These are phyloP conservation scores for Dothistroma septosporum DNA, from an alignment of 2,329 filamentous ascomycete genomes.

Conservation along the genomic window DNA sequence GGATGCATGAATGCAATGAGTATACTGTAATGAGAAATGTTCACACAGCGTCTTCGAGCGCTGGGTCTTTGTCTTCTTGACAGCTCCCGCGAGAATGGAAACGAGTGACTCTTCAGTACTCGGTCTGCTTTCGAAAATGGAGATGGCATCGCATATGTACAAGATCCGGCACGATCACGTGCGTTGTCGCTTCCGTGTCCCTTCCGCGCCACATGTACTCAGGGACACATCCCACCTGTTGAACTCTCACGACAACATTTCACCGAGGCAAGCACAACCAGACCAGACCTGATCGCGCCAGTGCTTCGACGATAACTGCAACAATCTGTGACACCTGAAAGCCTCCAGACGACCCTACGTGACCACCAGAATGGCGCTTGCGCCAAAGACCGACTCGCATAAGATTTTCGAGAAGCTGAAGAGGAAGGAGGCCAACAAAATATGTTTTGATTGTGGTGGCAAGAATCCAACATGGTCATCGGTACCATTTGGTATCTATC, in stretches of 20 bases:
- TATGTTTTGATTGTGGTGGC: constrained; percentile 96
- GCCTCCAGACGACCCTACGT: not conserved
- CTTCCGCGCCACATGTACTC: not conserved
- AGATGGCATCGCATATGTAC: too few species aligned
- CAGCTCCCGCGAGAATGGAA: too few species aligned
- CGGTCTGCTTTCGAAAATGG: too few species aligned
- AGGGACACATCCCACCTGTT: not conserved
- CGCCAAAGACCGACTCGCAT: constrained; percentile 90
- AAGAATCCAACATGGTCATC: constrained; percentile 99
- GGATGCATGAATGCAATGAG: not conserved
- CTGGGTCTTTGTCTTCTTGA: too few species aligned
- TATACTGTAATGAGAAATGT: not conserved
- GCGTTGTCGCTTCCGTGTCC: not conserved
- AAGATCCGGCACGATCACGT: not conserved
- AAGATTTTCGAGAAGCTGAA: constrained; percentile 98
- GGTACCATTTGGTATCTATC: constrained; percentile 84
- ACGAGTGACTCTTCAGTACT: too few species aligned
- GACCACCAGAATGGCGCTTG: constrained; percentile 51
- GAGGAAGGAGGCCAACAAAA: constrained; percentile 91
- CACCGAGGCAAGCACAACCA: not conserved
- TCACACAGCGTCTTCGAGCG: too few species aligned
- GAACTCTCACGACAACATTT: not conserved
- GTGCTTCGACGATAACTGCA: not conserved
- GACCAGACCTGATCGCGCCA: not conserved
- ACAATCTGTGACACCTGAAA: not conserved